Conservation (phyloP, 306 rosid species). For the Citrullus colocynthis region DNA sequence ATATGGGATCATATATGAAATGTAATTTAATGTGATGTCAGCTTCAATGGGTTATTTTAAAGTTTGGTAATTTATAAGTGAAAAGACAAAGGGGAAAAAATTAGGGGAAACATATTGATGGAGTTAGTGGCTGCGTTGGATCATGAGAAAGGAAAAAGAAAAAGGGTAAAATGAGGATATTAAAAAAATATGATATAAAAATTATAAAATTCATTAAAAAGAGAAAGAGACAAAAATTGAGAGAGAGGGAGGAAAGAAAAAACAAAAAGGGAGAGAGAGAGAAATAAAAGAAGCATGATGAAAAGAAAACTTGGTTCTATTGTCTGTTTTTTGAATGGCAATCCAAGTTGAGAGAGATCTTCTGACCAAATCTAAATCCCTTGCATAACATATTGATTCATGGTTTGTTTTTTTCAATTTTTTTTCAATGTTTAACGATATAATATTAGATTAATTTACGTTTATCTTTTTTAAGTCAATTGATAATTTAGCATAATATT, state of each 20-base stretch:
- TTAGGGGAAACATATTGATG: neutral
- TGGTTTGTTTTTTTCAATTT: neutral
- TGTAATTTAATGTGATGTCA: neutral
- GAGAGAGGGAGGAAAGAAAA: neutral
- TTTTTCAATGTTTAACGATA: too few species aligned
- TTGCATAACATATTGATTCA: neutral
- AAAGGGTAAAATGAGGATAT: neutral
- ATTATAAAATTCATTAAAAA: neutral
- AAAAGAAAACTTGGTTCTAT: neutral
- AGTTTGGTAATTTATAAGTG: neutral
- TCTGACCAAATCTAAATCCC: neutral
- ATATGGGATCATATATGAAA: neutral
- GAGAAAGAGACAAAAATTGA: neutral
- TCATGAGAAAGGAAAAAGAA: neutral
- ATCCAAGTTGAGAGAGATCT: neutral
- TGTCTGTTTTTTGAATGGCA: constrained; percentile 1
- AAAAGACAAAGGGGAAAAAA: neutral
- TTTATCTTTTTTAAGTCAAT: too few species aligned
- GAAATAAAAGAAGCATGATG: neutral
- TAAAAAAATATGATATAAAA: too few species aligned
- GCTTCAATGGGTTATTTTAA: neutral
- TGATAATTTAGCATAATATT: too few species aligned
- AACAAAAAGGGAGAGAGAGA: neutral
- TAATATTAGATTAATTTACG: too few species aligned
- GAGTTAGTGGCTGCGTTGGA: neutral